These are phyloP conservation scores for Paraleonurus japonicus DNA, from an alignment of 257 asterid species.

Conservation along the genomic window DNA sequence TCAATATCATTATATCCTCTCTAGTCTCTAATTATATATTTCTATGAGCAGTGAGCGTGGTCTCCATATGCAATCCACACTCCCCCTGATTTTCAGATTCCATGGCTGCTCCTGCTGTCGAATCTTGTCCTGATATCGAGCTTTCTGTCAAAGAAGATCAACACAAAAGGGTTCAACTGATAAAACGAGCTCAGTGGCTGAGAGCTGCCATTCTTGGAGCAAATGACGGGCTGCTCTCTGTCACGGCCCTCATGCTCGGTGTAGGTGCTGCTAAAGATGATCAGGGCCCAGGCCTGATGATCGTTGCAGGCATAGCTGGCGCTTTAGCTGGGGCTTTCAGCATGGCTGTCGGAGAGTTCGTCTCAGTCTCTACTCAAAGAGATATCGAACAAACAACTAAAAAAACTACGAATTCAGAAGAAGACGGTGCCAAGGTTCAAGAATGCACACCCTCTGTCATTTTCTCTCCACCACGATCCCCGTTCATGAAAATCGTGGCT, in stretches of 20 bases:
- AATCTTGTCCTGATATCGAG: slow-evolving; percentile 28
- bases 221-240: slow-evolving; percentile 59
- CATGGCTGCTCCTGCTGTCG: slow-evolving; percentile 31
- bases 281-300: slow-evolving; percentile 35
- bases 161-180: slow-evolving; percentile 13
- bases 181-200: slow-evolving; percentile 59
- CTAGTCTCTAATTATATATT: slow-evolving; percentile 20
- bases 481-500: slow-evolving; percentile 33
- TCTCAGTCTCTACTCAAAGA: slow-evolving; percentile 61
- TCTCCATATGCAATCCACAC: slow-evolving; percentile 44
- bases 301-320: slow-evolving; percentile 55
- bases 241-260: slow-evolving; percentile 63
- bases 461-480: slow-evolving; percentile 36
- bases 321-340: slow-evolving; percentile 72
- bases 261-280: slow-evolving; percentile 64
- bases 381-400: slow-evolving; percentile 36
- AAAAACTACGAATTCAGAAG: not conserved
- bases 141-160: slow-evolving; percentile 8
- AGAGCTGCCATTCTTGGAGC: slow-evolving; percentile 79
- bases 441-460: not conserved
- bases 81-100: slow-evolving; percentile 24
- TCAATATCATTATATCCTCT: not conserved
- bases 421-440: not conserved
- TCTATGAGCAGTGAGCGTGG: slow-evolving; percentile 33
- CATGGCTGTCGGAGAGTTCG: slow-evolving; percentile 72